Evolutionary conservation across 2,329 filamentous ascomycete species (phyloP), one percentile per base, ranked within the genome.

Genomic region (Ramularia collo-cygni): DNA sequence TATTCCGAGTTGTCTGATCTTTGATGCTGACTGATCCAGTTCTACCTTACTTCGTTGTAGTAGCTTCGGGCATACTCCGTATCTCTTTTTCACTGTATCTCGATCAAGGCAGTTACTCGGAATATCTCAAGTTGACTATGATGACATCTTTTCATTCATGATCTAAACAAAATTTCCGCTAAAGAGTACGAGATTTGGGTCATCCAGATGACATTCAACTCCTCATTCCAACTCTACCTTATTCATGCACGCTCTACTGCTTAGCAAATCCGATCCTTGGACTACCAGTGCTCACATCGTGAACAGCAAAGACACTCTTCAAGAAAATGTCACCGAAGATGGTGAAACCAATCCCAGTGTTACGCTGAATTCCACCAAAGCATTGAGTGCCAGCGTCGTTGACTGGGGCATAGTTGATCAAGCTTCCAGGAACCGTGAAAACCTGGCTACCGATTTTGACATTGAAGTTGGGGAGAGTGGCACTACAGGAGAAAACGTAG

Each of bases 271-370:
- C 67, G 19, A 71, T 53, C 27, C 66, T 52, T 12, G 68, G 65
- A 3, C 57, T 55, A 28, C 51, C 52, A 42, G 54, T 49, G 18
- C 62, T 62, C 51, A 63, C 61, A 57, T 87, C 81, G 60, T 86
- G 87, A 34, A 86, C 77, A 19, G 82, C 78, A 57, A 83, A 88
- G 47, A 84, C 70, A 40, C 76, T 76, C 75, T 92, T 92, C 51
- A 92, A 72, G 67, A 88, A 62, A 41, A 62, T 52, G 45, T 89
- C 84, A 8, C 86, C 86, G 40, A 89, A 75, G 56, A 93, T 86
- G 40, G 72, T 77, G 47, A 81, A 71, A 4, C 70, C 71, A 33
- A 81, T 62, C n/a, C 71, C 74, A 1, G 62, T 55, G 52, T 74
- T 69, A 48, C 64, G 70, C 69, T 92, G 86, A 47, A 93, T 74